Conservation (phyloP, 495 filamentous ascomycete species). For the Aspergillus homomorphus region DNA sequence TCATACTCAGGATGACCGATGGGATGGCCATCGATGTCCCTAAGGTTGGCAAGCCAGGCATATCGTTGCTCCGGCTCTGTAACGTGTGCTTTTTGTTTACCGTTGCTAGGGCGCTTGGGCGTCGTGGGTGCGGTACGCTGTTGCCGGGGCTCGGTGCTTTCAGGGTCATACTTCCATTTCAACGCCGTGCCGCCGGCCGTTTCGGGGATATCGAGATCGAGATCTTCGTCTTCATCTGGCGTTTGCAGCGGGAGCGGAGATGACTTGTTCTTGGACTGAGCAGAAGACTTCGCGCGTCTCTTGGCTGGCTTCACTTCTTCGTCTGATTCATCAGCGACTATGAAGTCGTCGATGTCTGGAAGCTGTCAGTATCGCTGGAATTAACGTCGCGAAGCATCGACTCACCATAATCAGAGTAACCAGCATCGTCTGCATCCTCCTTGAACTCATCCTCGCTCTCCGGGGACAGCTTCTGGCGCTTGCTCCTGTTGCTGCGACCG, state of each 20-base stretch:
- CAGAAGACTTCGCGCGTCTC: constrained; percentile 67
- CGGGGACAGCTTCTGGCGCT: constrained; percentile 51
- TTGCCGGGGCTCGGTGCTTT: constrained; percentile 61
- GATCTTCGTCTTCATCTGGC: constrained; percentile 49
- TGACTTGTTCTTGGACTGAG: constrained; percentile 52
- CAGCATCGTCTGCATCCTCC: constrained; percentile 49
- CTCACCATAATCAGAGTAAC: constrained; percentile 60
- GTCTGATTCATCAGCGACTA: constrained; percentile 76
- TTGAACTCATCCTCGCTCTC: constrained; percentile 70
- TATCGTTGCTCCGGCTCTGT: constrained; percentile 81
- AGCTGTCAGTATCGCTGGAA: constrained; percentile 19
- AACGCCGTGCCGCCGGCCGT: constrained; percentile 69
- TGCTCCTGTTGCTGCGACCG: constrained; percentile 38
- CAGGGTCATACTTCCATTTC: constrained; percentile 83
- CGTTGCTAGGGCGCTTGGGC: constrained; percentile 45
- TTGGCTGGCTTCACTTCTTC: constrained; percentile 64
- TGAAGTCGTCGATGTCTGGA: constrained; percentile 77
- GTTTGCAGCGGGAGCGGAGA: constrained; percentile 48
- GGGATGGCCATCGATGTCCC: constrained; percentile 77
- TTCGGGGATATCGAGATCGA: constrained; percentile 49
- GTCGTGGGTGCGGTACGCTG: constrained; percentile 42
- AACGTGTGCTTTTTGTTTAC: constrained; percentile 72
- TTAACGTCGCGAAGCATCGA: constrained; percentile 15
- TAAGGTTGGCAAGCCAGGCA: constrained; percentile 80
- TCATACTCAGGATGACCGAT: constrained; percentile 86